Base-by-base conservation (phyloP, 805 yeast genomes). In the Saccharomycopsis sp. region DNA sequence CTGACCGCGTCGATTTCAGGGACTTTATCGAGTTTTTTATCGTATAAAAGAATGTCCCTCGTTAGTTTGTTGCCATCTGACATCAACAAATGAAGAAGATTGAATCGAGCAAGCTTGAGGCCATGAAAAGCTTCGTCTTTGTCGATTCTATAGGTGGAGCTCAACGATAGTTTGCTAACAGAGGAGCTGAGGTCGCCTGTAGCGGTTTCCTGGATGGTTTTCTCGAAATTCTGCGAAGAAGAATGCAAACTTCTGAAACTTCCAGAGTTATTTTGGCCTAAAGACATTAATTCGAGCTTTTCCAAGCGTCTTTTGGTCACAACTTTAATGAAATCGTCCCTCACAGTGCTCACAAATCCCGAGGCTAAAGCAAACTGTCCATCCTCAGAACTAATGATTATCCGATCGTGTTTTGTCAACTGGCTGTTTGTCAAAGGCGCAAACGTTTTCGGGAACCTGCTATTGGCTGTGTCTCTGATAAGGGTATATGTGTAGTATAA, bases 91-190 rank as follows among this genome's bases (percentile, higher is more conserved):
- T 87, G 84, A 58, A 91, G 68, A 2, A 94, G 61, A 66, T 92
- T 94, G 69, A 73, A 87, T 51, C 97, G 73, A 0, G 97, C 91
- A 37, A 85, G 66, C 0, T 89, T 81, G 76, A 91, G 76, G 0
- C 91, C 91, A 63, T 81, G 83, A 57, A 81, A 85, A 71, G 84
- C 79, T 52, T 85, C 91, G 70, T 91, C 95, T 66, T 82, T 84
- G 67, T 92, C 98, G 24, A 91, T 75, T 57, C 98, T 75, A 63
- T 80, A 90, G 1, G 69, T 64, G 0, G 48, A 44, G 7, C 21
- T 44, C 21, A 44, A 44, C 8, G 48, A 44, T 44, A 44, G 21
- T 44, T 44, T 44, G 4, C 12, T 44, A 44, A 44, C 21, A 44
- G 48, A 16, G 8, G 48, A 44, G 21, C 48, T 44, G 18, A 44